Evolutionary conservation across 2,329 filamentous ascomycete genomes (phyloP), one percentile per base, ranked within the genome.

Genomic region (Phialophora expanda): DNA sequence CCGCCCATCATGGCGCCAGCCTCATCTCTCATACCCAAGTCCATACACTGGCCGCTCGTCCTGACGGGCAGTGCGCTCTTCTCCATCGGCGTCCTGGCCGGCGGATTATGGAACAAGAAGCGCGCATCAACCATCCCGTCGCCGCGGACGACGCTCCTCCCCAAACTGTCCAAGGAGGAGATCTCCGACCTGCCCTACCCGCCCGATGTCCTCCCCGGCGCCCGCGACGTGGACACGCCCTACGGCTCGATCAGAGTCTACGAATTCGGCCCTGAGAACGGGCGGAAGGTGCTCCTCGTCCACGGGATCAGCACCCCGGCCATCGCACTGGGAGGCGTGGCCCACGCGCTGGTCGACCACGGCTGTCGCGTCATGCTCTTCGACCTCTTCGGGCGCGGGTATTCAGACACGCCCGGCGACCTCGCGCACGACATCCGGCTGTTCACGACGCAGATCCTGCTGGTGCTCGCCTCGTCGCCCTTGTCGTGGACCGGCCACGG

Each of bases 261-360:
- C 75, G 92, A 96, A 80, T 95, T 89, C 85, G 92, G 92, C 0
- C 90, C 90, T 0, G 83, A 87, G 65, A 79, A 84, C 41, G 91
- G 91, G 1, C 84, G 87, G 30, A 92, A 89, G 73, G 87, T 94
- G 0, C 79, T 96, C 14, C 79, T 96, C 28, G 78, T 96, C 17
- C 92, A 94, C 76, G 92, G 92, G 4, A 93, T 95, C 73, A 90
- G 87, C 57, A 95, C 91, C 5, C 92, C 92, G 0, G 88, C 87
- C 67, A 80, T 93, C 56, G 84, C 90, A 0, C 78, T 94, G 20
- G 87, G 87, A 1, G 83, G 85, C 50, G 75, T 95, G 41, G 90
- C 89, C 14, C 82, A 87, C 74, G 85, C 83, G 60, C 82, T 96
- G 59, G 90, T 85, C 0, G 78, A 80, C 6, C 83, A 81, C 63